Evolutionary conservation across 1,284 basidiomycete genomes (phyloP).

Genomic region (Fomitopsis pinicola): DNA sequence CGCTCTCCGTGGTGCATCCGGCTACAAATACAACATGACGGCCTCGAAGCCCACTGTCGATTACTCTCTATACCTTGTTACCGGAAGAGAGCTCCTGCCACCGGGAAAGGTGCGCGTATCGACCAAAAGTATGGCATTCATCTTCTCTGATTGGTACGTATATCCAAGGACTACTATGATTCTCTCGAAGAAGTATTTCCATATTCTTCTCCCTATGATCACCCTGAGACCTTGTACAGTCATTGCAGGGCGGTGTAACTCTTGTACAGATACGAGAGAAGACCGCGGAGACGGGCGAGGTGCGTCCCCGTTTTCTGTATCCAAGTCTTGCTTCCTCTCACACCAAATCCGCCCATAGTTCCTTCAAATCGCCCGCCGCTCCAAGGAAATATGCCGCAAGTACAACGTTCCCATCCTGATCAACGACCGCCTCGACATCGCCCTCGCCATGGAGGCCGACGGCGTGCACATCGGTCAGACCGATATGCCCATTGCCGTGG

Average conservation of each 20-base stretch:
- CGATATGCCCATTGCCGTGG: conserved; percentile 76
- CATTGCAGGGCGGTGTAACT: conserved; percentile 83
- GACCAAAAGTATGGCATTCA: background rate
- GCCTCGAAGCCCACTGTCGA: conserved; percentile 33
- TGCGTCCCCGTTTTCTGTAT: conserved; percentile 26
- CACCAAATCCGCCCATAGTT: conserved; percentile 47
- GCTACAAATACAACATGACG: background rate
- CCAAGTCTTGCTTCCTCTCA: background rate
- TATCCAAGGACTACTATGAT: conserved; percentile 63
- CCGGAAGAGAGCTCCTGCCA: conserved; percentile 77
- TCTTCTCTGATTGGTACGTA: background rate
- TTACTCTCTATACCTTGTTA: conserved; percentile 85
- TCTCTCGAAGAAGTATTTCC: conserved; percentile 70
- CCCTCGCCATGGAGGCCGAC: conserved; percentile 70
- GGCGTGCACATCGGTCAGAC: conserved; percentile 92
- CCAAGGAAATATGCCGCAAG: conserved; percentile 74
- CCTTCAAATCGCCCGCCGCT: conserved; percentile 68
- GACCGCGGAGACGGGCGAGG: conserved; percentile 72
- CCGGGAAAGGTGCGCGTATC: conserved; percentile 59
- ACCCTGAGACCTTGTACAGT: conserved; percentile 34
- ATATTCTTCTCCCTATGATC: conserved; percentile 4
- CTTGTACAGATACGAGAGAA: conserved; percentile 91
- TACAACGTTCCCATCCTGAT: conserved; percentile 86
- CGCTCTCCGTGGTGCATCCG: no score
- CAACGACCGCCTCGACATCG: conserved; percentile 90